A percentile compares a stretch with the other conserved stretches of the same genome.
These are phyloP conservation scores for Kingdonia uniflora DNA, from an alignment of 164 flowering plant species.

Conservation along the genomic window DNA sequence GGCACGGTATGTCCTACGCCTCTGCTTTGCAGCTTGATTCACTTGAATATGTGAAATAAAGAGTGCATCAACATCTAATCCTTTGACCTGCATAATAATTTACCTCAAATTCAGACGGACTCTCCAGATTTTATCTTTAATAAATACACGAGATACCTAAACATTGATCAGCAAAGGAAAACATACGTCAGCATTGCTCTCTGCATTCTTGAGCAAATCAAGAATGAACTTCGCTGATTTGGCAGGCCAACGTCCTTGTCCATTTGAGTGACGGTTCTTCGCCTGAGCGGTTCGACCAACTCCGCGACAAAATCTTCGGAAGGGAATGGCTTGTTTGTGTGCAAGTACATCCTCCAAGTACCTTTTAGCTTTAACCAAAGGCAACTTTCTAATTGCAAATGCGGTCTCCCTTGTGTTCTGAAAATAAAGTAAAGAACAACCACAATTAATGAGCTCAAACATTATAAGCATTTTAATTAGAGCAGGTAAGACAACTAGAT, in stretches of 20 bases:
- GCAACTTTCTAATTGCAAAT: conserved; percentile 57
- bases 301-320: conserved; percentile 84
- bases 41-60: conserved; percentile 75
- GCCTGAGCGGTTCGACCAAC: conserved; percentile 99
- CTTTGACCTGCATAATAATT: conserved; percentile 45
- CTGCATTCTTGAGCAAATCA: conserved; percentile 93
- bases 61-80: conserved; percentile 77
- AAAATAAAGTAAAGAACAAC: background rate
- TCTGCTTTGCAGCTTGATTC: conserved; percentile 82
- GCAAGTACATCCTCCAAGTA: conserved; percentile 84
- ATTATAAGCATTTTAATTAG: too few species aligned
- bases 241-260: conserved; percentile 95
- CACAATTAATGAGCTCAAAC: background rate
- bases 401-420: conserved; percentile 96
- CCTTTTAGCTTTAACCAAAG: conserved; percentile 71
- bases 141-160: too few species aligned
- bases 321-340: conserved; percentile 94
- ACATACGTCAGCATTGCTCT: conserved; percentile 49
- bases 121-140: too few species aligned
- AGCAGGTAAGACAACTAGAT: too few species aligned
- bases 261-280: conserved; percentile 84
- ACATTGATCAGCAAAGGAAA: too few species aligned
- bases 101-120: too few species aligned
- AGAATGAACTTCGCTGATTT: conserved; percentile 82
- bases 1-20: conserved; percentile 84